These are phyloP conservation scores for Psilocybe tampanensis DNA, from an alignment of 768 basidiomycete species.

Conservation along the genomic window DNA sequence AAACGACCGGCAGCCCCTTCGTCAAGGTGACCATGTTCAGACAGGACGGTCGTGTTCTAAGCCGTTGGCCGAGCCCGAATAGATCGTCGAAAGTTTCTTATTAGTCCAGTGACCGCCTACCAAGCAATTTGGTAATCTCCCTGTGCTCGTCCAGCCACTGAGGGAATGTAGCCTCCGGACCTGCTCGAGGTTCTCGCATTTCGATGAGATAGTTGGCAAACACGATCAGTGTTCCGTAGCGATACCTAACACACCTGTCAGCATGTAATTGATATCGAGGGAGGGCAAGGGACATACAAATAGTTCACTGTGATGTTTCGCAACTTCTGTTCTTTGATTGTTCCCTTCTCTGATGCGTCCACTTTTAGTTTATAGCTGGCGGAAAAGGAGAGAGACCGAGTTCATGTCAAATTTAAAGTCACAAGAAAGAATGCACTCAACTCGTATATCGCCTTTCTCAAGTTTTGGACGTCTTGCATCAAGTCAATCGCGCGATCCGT, in stretches of 20 bases:
- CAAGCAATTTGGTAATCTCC: conserved; percentile 79
- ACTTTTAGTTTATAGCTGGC: conserved; percentile 88
- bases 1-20: neutral
- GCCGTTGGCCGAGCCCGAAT: neutral
- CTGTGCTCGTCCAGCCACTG: conserved; percentile 82
- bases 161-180: conserved; percentile 60
- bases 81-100: neutral
- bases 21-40: neutral
- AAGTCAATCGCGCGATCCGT: conserved; percentile 88
- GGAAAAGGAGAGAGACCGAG: neutral
- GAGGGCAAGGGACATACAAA: conserved; percentile 47
- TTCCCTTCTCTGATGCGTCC: conserved; percentile 80
- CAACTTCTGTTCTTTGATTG: conserved; percentile 74
- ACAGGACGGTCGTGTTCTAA: too few species aligned
- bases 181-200: conserved; percentile 36
- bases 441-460: conserved; percentile 95
- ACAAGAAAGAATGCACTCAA: conserved; percentile 39
- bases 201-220: conserved; percentile 96
- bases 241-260: conserved; percentile 66
- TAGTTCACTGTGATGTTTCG: conserved; percentile 86
- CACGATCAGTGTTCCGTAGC: conserved; percentile 90
- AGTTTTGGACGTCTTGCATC: conserved; percentile 97
- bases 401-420: neutral
- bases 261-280: too few species aligned
- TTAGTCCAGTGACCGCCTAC: conserved; percentile 71